phyloP scores from a whole-genome alignment of 2,329 filamentous ascomycete species.

The Zymoseptoria brevis region DNA sequence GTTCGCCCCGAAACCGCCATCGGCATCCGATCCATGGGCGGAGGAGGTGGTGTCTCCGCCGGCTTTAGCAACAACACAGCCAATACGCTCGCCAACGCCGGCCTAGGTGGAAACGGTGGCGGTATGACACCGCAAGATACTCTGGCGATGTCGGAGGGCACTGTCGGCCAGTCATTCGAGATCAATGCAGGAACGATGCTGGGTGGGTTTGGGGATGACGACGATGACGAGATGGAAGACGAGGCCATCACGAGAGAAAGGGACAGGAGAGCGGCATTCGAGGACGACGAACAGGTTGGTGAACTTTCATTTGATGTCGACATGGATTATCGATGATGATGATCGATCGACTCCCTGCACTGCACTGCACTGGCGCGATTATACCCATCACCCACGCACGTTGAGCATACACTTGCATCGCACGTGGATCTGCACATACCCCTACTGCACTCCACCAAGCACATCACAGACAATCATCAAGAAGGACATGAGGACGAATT shows the following conservation, averaged over 20 bases:
- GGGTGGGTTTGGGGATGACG: constrained; percentile 87
- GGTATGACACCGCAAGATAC: constrained; percentile 23
- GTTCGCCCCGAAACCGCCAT: constrained; percentile 86
- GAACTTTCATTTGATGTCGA: constrained; percentile 55
- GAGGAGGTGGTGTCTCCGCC: constrained; percentile 38
- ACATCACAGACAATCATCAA: background rate
- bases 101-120: constrained; percentile 54
- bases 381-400: background rate
- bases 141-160: constrained; percentile 28
- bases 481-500: background rate
- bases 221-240: constrained; percentile 86
- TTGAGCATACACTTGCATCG: constrained; percentile 2
- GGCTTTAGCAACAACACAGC: constrained; percentile 39
- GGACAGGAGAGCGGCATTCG: constrained; percentile 29
- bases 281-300: constrained; percentile 58
- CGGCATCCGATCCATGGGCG: constrained; percentile 53
- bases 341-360: constrained; percentile 4
- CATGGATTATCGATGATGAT: constrained; percentile 49
- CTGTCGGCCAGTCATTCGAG: constrained; percentile 28
- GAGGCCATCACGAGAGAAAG: constrained; percentile 16
- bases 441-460: background rate
- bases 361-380: constrained; percentile 1
- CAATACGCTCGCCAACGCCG: constrained; percentile 68
- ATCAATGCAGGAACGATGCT: constrained; percentile 39
- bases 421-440: constrained; percentile 6